Base-by-base conservation (phyloP, 2,329 filamentous ascomycete species). In the Fusarium agapanthi region DNA sequence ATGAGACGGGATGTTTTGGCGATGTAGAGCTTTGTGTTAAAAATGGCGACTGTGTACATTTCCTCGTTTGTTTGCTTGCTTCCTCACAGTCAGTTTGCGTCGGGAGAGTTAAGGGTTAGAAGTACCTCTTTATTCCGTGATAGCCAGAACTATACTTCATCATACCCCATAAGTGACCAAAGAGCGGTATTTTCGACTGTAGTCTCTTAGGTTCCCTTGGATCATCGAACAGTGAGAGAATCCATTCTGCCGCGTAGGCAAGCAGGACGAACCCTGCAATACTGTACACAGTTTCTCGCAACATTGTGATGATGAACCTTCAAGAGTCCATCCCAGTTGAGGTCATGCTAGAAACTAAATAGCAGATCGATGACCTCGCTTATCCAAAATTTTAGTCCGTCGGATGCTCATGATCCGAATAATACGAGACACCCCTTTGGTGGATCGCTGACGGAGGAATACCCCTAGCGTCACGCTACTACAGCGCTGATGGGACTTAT, bases 1-100 rank as follows among this genome's bases (percentile, higher is more conserved):
- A 75, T 71, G 4, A 80, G 74, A 7, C 76, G 77, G 8, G 60
- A 65, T 3, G 78, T 74, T 28, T 76, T 74, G 51, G 71, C 62
- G 16, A 79, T 67, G 58, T 80, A 80, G 41, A 80, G 68, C 22
- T 79, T 80, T 9, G 75, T 70, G 53, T 71, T 75, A 57, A 80
- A 68, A 30, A 79, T 73, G 15, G 61, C 68, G 24, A 80, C 56
- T 0, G 77, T 79, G 30, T 76, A 80, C 11, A 80, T 75, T 60
- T 80, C 79, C 7, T 71, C 68, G 26, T 65, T 60, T 16, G 71
- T 69, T 44, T 69, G 66, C 0, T 70, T 66, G 44, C 60, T 45
- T 22, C 4, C 8, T 1, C 6, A 0, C 5, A 2, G 18, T 45
- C 18, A 45, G 24, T 12, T 43, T 2, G n/a, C 10, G 15, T 18